These are phyloP conservation scores for Nicotiana attenuata DNA, from an alignment of 257 asterid genomes.

Conservation along the genomic window DNA sequence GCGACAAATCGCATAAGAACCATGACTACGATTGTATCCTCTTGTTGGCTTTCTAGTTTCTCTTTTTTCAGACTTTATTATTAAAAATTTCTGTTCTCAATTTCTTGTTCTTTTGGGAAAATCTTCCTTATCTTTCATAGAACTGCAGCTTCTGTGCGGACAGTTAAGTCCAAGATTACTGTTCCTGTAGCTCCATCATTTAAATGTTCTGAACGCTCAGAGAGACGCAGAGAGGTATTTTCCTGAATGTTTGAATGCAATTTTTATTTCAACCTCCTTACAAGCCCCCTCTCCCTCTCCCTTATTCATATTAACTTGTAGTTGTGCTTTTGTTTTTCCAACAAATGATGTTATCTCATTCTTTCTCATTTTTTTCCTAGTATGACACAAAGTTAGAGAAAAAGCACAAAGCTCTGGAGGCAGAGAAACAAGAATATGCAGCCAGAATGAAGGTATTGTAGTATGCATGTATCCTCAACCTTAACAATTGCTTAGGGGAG, in stretches of 20 bases:
- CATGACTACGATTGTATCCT: too few species aligned
- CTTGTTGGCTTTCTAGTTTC: not conserved
- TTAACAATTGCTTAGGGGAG: not conserved
- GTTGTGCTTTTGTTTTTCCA: not conserved
- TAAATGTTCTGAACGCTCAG: conserved; percentile 50
- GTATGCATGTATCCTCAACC: not conserved
- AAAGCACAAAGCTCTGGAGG: conserved; percentile 87
- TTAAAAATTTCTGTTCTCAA: not conserved
- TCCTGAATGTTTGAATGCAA: conserved; percentile 4
- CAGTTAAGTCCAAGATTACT: conserved; percentile 57
- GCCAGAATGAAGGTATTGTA: conserved; percentile 60
- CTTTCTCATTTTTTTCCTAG: conserved; percentile 25
- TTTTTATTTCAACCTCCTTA: not conserved
- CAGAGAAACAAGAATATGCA: conserved; percentile 60
- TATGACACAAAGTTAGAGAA: conserved; percentile 71
- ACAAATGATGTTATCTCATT: not conserved
- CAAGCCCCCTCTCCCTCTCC: not conserved
- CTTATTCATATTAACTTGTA: not conserved
- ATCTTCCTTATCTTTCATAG: conserved; percentile 34
- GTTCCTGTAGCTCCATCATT: conserved; percentile 75
- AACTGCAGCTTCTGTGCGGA: conserved; percentile 81
- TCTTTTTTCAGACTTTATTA: not conserved
- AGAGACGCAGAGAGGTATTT: conserved; percentile 72
- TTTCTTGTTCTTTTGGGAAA: conserved; percentile 3
- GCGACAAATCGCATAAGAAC: too few species aligned